Conservation (phyloP, 768 basidiomycete species). For the Udeniomyces megalosporus region DNA sequence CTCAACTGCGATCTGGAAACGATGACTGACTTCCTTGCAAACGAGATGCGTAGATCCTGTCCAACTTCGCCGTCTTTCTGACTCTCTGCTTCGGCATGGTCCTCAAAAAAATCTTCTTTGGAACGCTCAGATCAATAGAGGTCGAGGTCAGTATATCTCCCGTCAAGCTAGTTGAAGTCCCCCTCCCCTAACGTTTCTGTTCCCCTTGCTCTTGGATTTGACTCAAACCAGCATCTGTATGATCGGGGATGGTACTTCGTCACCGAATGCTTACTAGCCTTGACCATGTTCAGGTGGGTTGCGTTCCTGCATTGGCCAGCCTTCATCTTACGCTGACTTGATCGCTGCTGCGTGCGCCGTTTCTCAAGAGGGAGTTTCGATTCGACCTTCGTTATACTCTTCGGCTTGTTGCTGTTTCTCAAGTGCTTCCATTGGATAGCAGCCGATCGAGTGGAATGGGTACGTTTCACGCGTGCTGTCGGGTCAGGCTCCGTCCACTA, state of each 20-base stretch:
- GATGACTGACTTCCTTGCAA: too few relatives aligned
- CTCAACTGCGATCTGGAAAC: too few relatives aligned
- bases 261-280: constrained; percentile 85
- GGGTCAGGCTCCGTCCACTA: too few relatives aligned
- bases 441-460: constrained; percentile 90
- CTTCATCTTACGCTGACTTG: too few relatives aligned
- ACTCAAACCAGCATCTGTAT: constrained; percentile 56
- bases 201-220: background rate
- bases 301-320: too few relatives aligned
- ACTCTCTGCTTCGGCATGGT: constrained; percentile 59
- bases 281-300: constrained; percentile 91
- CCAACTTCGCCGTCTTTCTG: constrained; percentile 72
- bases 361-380: constrained; percentile 27
- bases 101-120: constrained; percentile 81
- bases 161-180: background rate
- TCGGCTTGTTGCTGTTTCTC: constrained; percentile 80
- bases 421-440: constrained; percentile 98
- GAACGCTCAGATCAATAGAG: constrained; percentile 67
- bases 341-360: too few relatives aligned
- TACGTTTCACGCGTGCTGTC: constrained; percentile 29
- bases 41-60: constrained; percentile 48
- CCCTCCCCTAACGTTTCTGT: background rate
- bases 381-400: constrained; percentile 63
- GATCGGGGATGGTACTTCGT: constrained; percentile 95
- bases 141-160: constrained; percentile 51